phyloP scores from a whole-genome alignment of 2,329 filamentous ascomycete species.

The Cercospora citrullina region DNA sequence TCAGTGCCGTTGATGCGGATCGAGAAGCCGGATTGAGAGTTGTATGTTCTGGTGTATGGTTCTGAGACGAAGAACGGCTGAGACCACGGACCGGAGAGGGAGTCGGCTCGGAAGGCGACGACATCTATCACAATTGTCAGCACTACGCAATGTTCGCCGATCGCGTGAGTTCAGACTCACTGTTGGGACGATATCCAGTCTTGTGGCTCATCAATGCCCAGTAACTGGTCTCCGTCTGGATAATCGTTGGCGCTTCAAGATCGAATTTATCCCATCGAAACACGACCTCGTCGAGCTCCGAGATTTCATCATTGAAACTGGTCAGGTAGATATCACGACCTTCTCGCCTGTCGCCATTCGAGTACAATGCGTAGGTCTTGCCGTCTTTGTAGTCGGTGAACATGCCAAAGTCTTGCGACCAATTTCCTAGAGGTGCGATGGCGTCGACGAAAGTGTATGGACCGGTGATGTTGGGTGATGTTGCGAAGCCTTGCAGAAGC shows the following conservation, averaged over 20 bases:
- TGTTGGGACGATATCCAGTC: slow-evolving; percentile 64
- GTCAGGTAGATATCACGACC: slow-evolving; percentile 60
- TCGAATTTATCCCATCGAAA: slow-evolving; percentile 61
- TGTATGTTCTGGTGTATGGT: slow-evolving; percentile 58
- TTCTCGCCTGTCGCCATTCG: slow-evolving; percentile 57
- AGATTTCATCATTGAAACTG: slow-evolving; percentile 55
- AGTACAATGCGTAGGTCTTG: slow-evolving; percentile 58
- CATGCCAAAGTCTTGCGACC: slow-evolving; percentile 63
- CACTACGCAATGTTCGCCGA: background rate
- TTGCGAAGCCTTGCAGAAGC: slow-evolving; percentile 59
- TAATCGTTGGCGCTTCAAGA: slow-evolving; percentile 60
- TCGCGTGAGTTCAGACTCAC: slow-evolving; percentile 27
- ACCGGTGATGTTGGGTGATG: slow-evolving; percentile 54
- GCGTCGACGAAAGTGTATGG: slow-evolving; percentile 58
- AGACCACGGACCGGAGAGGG: slow-evolving; percentile 61
- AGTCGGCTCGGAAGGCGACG: slow-evolving; percentile 61
- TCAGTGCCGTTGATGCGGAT: slow-evolving; percentile 47
- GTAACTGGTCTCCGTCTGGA: slow-evolving; percentile 61
- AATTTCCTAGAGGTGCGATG: slow-evolving; percentile 59
- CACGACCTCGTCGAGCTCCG: slow-evolving; percentile 53
- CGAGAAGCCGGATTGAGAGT: slow-evolving; percentile 61
- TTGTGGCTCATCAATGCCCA: slow-evolving; percentile 64
- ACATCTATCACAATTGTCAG: slow-evolving; percentile 44
- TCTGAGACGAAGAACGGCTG: slow-evolving; percentile 61
- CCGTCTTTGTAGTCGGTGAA: slow-evolving; percentile 62